These are phyloP conservation scores for Avena eriantha DNA, from an alignment of 176 grass and related monocot genomes.

Conservation along the genomic window DNA sequence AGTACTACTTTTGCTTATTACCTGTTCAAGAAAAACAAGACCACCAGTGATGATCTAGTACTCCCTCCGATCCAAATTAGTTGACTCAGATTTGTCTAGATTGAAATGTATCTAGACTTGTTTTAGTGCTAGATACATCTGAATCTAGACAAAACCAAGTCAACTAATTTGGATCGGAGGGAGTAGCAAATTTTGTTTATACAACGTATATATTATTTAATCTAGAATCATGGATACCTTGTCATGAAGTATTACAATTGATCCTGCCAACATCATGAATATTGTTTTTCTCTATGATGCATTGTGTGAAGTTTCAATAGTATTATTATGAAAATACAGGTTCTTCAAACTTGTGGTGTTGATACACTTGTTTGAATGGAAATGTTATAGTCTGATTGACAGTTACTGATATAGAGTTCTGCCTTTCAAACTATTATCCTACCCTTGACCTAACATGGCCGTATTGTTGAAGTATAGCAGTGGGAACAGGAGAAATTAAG, in stretches of 20 bases:
- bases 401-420: constrained; percentile 43
- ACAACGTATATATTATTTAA: constrained; percentile 10
- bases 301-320: constrained; percentile 21
- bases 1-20: too few relatives aligned
- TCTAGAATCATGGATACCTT: not conserved
- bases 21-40: too few relatives aligned
- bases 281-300: constrained; percentile 32
- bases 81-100: too few relatives aligned
- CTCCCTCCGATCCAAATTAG: too few relatives aligned
- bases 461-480: constrained; percentile 37
- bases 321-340: constrained; percentile 10
- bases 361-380: constrained; percentile 31
- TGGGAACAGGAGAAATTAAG: constrained; percentile 32
- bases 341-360: constrained; percentile 38
- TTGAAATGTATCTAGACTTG: too few relatives aligned
- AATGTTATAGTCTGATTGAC: constrained; percentile 24
- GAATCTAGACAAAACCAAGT: too few relatives aligned
- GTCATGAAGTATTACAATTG: constrained; percentile 34
- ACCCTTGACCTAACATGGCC: constrained; percentile 30
- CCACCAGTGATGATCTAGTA: too few relatives aligned
- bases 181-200: not conserved
- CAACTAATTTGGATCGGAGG: too few relatives aligned
- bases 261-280: constrained; percentile 28
- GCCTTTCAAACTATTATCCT: constrained; percentile 2
- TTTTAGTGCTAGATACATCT: too few relatives aligned